Evolutionary conservation across 257 asterid species (phyloP).

Genomic region (Schizonepeta tenuifolia): DNA sequence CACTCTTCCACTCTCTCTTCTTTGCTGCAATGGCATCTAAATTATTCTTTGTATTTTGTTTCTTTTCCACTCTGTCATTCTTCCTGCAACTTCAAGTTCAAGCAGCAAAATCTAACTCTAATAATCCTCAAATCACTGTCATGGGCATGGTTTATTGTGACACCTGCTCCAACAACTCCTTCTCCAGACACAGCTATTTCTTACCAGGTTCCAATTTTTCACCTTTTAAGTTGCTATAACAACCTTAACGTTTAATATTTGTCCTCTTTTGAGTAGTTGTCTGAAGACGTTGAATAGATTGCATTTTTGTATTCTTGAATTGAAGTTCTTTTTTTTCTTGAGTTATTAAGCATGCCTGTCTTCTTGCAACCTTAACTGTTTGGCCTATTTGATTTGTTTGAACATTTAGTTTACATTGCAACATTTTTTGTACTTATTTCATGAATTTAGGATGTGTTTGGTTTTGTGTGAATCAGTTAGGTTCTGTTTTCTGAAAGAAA

Average conservation of each 20-base stretch:
- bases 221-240: too few relatives aligned
- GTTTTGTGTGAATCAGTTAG: neutral
- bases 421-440: neutral
- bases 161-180: slow-evolving; percentile 85
- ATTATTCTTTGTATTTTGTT: slow-evolving; percentile 36
- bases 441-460: neutral
- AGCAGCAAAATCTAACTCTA: slow-evolving; percentile 43
- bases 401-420: neutral
- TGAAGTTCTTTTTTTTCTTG: neutral
- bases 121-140: slow-evolving; percentile 70
- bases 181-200: slow-evolving; percentile 94
- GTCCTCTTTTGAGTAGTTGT: neutral
- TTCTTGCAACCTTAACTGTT: neutral
- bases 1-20: slow-evolving; percentile 11
- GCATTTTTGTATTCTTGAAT: too few relatives aligned
- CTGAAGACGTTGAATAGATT: neutral
- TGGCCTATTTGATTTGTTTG: neutral
- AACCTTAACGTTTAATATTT: neutral
- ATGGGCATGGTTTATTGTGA: slow-evolving; percentile 99
- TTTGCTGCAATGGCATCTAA: slow-evolving; percentile 42
- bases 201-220: slow-evolving; percentile 63
- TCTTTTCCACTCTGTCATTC: slow-evolving; percentile 38
- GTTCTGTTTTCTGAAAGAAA: neutral
- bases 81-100: slow-evolving; percentile 47
- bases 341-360: neutral